Base-by-base conservation (phyloP, 768 basidiomycete genomes). In the Mycena alexandri region DNA sequence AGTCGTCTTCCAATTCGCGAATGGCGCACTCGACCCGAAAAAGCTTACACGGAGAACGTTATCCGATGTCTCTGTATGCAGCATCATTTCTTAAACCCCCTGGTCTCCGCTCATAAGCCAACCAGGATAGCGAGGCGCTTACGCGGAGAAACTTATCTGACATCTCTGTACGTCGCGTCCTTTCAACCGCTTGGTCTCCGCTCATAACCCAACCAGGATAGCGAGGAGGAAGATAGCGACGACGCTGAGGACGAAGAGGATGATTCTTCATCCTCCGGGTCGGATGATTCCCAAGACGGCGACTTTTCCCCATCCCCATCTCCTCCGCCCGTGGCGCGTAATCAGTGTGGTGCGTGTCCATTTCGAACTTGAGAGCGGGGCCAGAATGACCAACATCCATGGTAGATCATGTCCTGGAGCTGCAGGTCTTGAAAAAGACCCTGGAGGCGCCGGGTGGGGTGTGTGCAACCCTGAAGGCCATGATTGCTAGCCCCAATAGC, bases 341-440 rank as follows among this genome's bases (percentile, higher is more conserved):
- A 9, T 12, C 6, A 52, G 13, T 52, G 50, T n/a, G 50, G 50
- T 52, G 29, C 4, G 25, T 51, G 10, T 33, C 44, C 3, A 46
- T 52, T 33, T 52, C 50, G 29, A 52, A 52, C 50, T 51, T 51
- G 29, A 19, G 29, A 29, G 29, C 50, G 1, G 29, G 50, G 50
- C 2, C 1, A 19, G 50, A 10, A 34, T 19, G 7, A 33, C 14
- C 9, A 34, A 52, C 13, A 21, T 54, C 5, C 14, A 0, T 36
- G 34, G 53, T 56, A 56, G 55, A 56, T 43, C 55, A 56, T 43
- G 55, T 56, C 41, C 4, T 56, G 25, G 55, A 56, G 41, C 55
- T 56, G 41, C 55, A 56, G 17, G 41, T 56, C 38, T 42, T 56
- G 41, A 56, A 56, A 43, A 56, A n/a, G 17, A 56, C 55, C 7